A percentile compares a stretch with the other conserved stretches of the same genome.
Evolutionary conservation across 768 basidiomycete genomes (phyloP).

Genomic region (Tulasnella sp.): DNA sequence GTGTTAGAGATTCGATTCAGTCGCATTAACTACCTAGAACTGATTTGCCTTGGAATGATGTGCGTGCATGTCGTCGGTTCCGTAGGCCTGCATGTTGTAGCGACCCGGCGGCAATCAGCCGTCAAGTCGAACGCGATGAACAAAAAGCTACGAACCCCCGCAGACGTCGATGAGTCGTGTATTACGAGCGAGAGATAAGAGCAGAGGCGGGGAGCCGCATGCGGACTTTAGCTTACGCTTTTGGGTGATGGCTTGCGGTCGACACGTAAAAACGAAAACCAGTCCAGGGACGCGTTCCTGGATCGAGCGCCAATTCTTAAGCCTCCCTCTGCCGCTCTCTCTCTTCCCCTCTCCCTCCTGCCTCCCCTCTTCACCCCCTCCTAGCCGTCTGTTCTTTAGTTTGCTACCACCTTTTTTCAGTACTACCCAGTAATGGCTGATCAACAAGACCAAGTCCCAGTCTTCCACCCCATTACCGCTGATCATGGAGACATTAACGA

Average conservation of each 20-base stretch:
- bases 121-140: too few relatives aligned
- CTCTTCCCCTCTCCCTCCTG: background rate
- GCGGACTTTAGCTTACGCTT: background rate
- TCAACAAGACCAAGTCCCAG: constrained; percentile 19
- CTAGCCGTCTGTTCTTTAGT: background rate
- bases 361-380: background rate
- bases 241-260: background rate
- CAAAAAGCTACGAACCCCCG: too few relatives aligned
- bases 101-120: too few relatives aligned
- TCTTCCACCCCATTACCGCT: constrained; percentile 29
- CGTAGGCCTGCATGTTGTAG: too few relatives aligned
- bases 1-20: too few relatives aligned
- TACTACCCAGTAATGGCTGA: background rate
- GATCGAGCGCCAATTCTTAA: background rate
- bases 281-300: background rate
- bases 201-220: too few relatives aligned
- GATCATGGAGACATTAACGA: constrained; percentile 57
- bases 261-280: background rate
- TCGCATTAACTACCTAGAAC: too few relatives aligned
- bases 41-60: too few relatives aligned
- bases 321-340: background rate
- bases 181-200: background rate
- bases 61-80: too few relatives aligned
- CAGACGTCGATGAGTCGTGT: background rate
- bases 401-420: background rate